These are phyloP conservation scores for Aspergillus baeticus DNA, from an alignment of 495 filamentous ascomycete genomes.

Conservation along the genomic window DNA sequence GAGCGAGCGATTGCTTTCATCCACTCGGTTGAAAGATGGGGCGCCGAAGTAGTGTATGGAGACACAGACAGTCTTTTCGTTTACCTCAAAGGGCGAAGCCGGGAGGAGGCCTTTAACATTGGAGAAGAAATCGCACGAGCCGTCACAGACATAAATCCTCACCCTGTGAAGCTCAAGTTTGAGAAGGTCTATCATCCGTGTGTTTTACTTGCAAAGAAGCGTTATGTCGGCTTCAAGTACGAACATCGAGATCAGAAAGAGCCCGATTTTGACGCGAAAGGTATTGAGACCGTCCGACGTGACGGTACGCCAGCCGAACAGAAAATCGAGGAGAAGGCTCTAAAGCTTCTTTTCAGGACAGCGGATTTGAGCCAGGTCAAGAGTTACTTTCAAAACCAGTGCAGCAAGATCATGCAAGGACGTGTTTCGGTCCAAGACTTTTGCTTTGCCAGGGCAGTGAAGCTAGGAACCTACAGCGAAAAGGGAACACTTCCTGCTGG, in stretches of 20 bases:
- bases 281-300: constrained; percentile 92
- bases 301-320: constrained; percentile 96
- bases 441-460: constrained; percentile 89
- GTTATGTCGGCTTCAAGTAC: constrained; percentile 97
- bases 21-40: constrained; percentile 82
- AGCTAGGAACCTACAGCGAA: constrained; percentile 85
- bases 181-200: constrained; percentile 98
- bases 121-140: constrained; percentile 89
- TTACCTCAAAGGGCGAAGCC: constrained; percentile 80
- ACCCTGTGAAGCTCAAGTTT: constrained; percentile 93
- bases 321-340: constrained; percentile 93
- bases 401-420: constrained; percentile 88
- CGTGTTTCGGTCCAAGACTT: constrained; percentile 92
- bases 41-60: constrained; percentile 94
- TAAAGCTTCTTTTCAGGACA: constrained; percentile 87
- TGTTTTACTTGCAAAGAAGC: constrained; percentile 91
- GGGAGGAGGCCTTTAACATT: constrained; percentile 86
- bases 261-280: constrained; percentile 96
- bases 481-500: constrained; percentile 78
- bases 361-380: constrained; percentile 89
- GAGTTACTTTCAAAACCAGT: constrained; percentile 85
- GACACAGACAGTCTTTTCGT: constrained; percentile 98
- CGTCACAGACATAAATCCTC: constrained; percentile 86
- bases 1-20: constrained; percentile 93
- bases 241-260: constrained; percentile 73